These are phyloP conservation scores for Podila horticola DNA, from an alignment of 192 early-diverging fungal species.

Conservation along the genomic window DNA sequence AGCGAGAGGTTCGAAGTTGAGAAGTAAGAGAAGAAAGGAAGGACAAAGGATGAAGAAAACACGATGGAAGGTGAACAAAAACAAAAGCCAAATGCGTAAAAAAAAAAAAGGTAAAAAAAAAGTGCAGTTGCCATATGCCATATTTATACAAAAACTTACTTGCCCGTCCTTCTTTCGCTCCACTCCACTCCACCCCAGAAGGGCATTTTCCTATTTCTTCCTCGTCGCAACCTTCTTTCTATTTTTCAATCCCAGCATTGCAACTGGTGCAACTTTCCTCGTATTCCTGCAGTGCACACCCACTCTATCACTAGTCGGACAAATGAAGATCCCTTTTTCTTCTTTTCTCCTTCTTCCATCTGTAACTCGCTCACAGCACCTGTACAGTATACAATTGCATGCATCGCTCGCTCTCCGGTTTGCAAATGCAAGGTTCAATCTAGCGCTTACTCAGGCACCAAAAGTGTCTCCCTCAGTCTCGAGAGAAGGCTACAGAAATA, in stretches of 20 bases:
- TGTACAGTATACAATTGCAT: neutral
- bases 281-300: no score
- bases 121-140: neutral
- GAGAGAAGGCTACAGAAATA: no score
- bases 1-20: no score
- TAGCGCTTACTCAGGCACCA: no score
- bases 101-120: neutral
- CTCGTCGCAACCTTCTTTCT: constrained; percentile 8
- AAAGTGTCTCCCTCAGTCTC: no score
- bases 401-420: no score
- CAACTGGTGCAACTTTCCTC: no score
- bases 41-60: neutral
- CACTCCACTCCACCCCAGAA: no score
- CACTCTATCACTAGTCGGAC: no score
- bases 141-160: neutral
- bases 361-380: neutral
- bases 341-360: neutral
- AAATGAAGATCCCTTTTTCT: neutral
- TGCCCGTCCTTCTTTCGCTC: neutral
- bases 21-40: neutral
- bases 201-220: constrained; percentile 20
- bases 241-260: neutral
- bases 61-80: neutral
- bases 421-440: no score
- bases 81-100: neutral